phyloP scores from a whole-genome alignment of 1,139 yeast genomes.

The Zygoascus hellenicus region DNA sequence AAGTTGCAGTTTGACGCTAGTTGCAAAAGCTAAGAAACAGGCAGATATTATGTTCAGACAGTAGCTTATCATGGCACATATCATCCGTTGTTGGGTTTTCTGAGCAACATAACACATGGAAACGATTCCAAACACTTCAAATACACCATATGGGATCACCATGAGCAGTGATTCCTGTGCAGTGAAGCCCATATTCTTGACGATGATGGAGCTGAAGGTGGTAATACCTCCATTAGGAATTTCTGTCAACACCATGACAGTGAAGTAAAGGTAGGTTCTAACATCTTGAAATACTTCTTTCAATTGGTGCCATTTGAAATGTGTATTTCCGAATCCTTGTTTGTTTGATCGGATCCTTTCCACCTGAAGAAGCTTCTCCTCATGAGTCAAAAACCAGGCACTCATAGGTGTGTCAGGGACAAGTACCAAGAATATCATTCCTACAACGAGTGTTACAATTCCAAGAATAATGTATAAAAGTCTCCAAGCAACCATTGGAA shows the following conservation, averaged over 20 bases:
- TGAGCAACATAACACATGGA: constrained; percentile 25
- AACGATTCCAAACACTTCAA: constrained; percentile 31
- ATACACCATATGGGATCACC: constrained; percentile 38
- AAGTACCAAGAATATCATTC: constrained; percentile 39
- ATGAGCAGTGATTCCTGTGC: constrained; percentile 38
- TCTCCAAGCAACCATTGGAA: constrained; percentile 43
- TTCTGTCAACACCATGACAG: constrained; percentile 39
- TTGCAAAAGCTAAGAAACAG: constrained; percentile 44
- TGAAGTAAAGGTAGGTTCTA: constrained; percentile 46
- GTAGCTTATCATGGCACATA: constrained; percentile 37
- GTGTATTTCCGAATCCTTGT: constrained; percentile 51
- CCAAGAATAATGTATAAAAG: constrained; percentile 47
- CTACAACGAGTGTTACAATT: constrained; percentile 46
- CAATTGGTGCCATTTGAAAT: constrained; percentile 50
- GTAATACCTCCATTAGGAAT: constrained; percentile 52
- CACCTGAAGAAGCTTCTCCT: constrained; percentile 47
- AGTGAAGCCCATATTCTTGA: constrained; percentile 37
- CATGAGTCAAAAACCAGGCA: constrained; percentile 47
- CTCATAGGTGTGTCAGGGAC: constrained; percentile 51
- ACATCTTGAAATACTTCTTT: constrained; percentile 38
- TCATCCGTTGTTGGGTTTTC: constrained; percentile 33
- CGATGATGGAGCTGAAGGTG: constrained; percentile 40
- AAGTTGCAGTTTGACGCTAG: constrained; percentile 32
- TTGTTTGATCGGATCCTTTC: constrained; percentile 45
- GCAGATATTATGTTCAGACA: constrained; percentile 34